A percentile compares a stretch with the other conserved stretches of the same genome.
Evolutionary conservation across 495 filamentous ascomycete genomes (phyloP).

Genomic region (Penicillium verhagenii): DNA sequence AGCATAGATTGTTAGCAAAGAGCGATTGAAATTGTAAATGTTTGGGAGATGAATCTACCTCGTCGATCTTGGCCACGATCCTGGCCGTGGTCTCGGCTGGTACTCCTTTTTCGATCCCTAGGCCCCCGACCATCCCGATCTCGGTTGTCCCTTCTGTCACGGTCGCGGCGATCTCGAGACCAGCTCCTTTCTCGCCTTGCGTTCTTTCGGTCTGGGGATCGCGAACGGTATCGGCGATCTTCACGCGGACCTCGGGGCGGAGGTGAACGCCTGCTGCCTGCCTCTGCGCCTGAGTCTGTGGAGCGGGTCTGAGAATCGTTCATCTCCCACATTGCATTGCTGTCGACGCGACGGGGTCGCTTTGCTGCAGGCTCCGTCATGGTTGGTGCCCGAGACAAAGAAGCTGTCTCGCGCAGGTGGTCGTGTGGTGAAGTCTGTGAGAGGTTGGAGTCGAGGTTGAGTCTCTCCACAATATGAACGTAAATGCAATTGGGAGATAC

Average conservation of each 20-base stretch:
- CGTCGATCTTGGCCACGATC: conserved; percentile 41
- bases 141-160: conserved; percentile 33
- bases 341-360: conserved; percentile 53
- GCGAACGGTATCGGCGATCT: conserved; percentile 42
- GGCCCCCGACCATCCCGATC: conserved; percentile 40
- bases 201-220: conserved; percentile 43
- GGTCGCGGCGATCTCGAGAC: conserved; percentile 46
- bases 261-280: conserved; percentile 38
- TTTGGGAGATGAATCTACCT: conserved; percentile 29
- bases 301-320: conserved; percentile 34
- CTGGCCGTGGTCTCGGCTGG: conserved; percentile 45
- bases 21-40: not conserved
- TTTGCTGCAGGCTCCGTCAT: conserved; percentile 58
- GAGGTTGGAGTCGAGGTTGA: no score
- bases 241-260: conserved; percentile 29
- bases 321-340: conserved; percentile 54
- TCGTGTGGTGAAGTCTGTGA: not conserved
- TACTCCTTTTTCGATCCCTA: conserved; percentile 45
- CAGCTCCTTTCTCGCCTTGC: conserved; percentile 41
- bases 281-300: conserved; percentile 31
- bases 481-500: not conserved
- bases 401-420: conserved; percentile 14
- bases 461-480: not conserved
- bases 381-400: conserved; percentile 15
- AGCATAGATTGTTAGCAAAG: not conserved